Percentiles rank a stretch among this genome's conserved stretches.
These are phyloP conservation scores for Scleroderma bovista DNA, from an alignment of 768 basidiomycete species.

Conservation along the genomic window DNA sequence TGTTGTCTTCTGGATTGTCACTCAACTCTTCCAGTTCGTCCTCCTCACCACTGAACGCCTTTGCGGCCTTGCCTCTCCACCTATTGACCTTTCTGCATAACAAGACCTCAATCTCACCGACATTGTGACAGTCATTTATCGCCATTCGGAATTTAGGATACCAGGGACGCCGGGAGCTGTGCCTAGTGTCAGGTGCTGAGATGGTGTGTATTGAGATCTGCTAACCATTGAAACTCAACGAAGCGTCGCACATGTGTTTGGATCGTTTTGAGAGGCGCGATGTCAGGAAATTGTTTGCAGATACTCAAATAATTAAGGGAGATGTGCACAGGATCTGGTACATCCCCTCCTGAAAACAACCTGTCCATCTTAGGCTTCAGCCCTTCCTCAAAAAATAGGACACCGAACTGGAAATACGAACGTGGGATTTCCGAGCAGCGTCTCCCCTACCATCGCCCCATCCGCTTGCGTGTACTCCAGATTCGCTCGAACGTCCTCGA, in stretches of 20 bases:
- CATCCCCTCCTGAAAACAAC: conserved; percentile 42
- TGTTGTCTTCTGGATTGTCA: background rate
- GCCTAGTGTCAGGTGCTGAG: conserved; percentile 1
- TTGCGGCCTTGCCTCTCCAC: conserved; percentile 41
- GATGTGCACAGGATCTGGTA: conserved; percentile 61
- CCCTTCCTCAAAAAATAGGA: background rate
- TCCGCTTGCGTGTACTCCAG: conserved; percentile 53
- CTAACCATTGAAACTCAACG: conserved; percentile 61
- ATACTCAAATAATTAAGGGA: conserved; percentile 65
- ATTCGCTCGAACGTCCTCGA: conserved; percentile 53
- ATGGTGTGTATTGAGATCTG: conserved; percentile 12
- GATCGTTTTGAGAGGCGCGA: conserved; percentile 43
- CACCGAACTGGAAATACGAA: conserved; percentile 24
- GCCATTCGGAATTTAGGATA: conserved; percentile 49
- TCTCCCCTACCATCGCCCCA: conserved; percentile 79
- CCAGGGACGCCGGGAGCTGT: conserved; percentile 49
- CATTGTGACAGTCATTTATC: conserved; percentile 35
- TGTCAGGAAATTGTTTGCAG: conserved; percentile 47
- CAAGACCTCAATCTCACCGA: conserved; percentile 44
- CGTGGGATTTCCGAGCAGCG: conserved; percentile 72
- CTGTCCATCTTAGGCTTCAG: conserved; percentile 29
- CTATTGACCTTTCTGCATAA: conserved; percentile 39
- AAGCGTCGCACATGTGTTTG: conserved; percentile 66
- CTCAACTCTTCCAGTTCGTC: background rate
- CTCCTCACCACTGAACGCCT: background rate